phyloP scores from a whole-genome alignment of 805 yeast species.

The Saccharomycopsis malanga region DNA sequence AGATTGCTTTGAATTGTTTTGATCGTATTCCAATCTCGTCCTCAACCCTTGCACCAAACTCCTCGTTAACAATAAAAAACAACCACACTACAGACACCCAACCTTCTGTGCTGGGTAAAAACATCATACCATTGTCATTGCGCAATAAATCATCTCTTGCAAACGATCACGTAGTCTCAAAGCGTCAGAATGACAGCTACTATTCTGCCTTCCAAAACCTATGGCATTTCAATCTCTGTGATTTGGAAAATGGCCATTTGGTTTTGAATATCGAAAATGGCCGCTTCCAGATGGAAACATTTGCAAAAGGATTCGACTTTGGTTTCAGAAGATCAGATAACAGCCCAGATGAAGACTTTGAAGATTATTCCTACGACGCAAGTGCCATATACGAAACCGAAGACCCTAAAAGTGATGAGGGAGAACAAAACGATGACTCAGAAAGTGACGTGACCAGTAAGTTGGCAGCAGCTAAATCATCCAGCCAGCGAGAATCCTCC shows the following conservation, averaged over 20 bases:
- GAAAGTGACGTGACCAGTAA: too few species aligned
- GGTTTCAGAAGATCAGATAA: slow-evolving; percentile 33
- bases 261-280: slow-evolving; percentile 40
- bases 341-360: background rate
- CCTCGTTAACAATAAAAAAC: slow-evolving; percentile 24
- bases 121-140: slow-evolving; percentile 37
- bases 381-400: background rate
- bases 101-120: slow-evolving; percentile 23
- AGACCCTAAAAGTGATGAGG: background rate
- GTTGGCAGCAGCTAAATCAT: background rate
- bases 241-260: slow-evolving; percentile 45
- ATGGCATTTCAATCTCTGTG: slow-evolving; percentile 76
- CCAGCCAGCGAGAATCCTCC: too few species aligned
- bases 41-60: slow-evolving; percentile 25
- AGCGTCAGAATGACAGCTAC: slow-evolving; percentile 51
- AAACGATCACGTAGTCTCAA: slow-evolving; percentile 35
- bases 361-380: background rate
- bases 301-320: slow-evolving; percentile 60
- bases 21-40: slow-evolving; percentile 52
- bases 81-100: too few species aligned
- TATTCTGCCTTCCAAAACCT: slow-evolving; percentile 60
- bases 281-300: slow-evolving; percentile 43
- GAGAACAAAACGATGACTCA: background rate
- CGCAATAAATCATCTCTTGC: slow-evolving; percentile 33
- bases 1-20: slow-evolving; percentile 52